These are phyloP conservation scores for Fomitopsis schrenkii DNA, from an alignment of 1,284 basidiomycete genomes.

Conservation along the genomic window DNA sequence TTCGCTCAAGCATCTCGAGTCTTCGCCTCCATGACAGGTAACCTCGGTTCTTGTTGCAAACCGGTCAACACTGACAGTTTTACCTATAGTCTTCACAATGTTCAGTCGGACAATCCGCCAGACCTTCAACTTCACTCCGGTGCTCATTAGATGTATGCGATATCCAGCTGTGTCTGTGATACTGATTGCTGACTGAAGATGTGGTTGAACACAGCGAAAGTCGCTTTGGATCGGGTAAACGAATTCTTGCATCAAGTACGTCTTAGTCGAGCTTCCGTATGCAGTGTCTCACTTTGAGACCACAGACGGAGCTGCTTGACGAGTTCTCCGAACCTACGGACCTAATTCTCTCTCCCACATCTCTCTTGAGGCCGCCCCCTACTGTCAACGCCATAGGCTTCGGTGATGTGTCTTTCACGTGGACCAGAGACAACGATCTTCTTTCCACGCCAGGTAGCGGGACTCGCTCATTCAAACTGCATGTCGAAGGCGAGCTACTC, in stretches of 20 bases:
- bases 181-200: constrained; percentile 24
- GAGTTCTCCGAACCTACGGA: constrained; percentile 30
- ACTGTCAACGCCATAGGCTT: constrained; percentile 34
- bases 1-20: constrained; percentile 30
- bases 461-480: constrained; percentile 41
- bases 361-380: constrained; percentile 11
- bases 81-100: constrained; percentile 31
- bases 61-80: too few relatives aligned
- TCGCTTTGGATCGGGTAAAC: constrained; percentile 43
- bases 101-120: constrained; percentile 28
- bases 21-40: constrained; percentile 36
- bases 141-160: constrained; percentile 27
- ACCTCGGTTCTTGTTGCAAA: neutral
- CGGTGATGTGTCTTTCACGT: constrained; percentile 38
- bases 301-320: constrained; percentile 47
- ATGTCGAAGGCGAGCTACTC: constrained; percentile 46
- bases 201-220: constrained; percentile 33
- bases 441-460: constrained; percentile 21
- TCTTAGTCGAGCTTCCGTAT: neutral
- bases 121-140: constrained; percentile 29
- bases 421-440: constrained; percentile 28
- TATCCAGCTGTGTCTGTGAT: neutral
- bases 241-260: constrained; percentile 41
- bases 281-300: neutral
- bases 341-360: neutral